Evolutionary conservation across 805 yeast genomes (phyloP), one percentile per base, ranked within the genome.

Genomic region (Starmerella ratchasimensis): DNA sequence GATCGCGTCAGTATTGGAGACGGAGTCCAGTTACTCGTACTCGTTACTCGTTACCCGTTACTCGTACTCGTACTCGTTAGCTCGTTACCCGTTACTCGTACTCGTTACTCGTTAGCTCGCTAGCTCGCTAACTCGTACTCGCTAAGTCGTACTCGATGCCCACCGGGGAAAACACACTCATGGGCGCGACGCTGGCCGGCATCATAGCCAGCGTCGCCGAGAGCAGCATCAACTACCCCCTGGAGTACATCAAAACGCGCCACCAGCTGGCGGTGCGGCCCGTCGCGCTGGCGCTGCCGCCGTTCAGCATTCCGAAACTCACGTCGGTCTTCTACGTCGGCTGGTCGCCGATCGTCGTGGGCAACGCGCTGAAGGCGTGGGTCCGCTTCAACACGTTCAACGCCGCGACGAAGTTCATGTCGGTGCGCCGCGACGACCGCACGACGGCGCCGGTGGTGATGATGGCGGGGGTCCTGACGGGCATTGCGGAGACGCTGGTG

Each of bases 391-490:
- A 75, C 19, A 69, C 78, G 34, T 88, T 80, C 62, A 80, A 82
- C 45, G 71, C 74, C 61, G 74, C 78, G 40, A 72, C 83, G 18
- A 69, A 74, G 50, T 71, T 80, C 55, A 65, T 69, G 80, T 65
- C 76, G 3, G 39, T 39, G 23, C 8, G 27, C 9, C 16, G 28
- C 21, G 60, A 58, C 36, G 32, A 14, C 32, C 71, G 74, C n/a
- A 68, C 73, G 45, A 67, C 82, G 3, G 67, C 76, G 6, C 39
- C 44, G 5, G 48, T 42, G 14, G 45, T 59, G 16, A 93, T 82
- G 6, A 74, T 80, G 41, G 94, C 95, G 3, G 94, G 93, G 8
- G 49, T 71, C 45, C 69, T 82, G 63, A 80, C 94, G 4, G 97
- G 94, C 2, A 65, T 79, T 40, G 61, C 76, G 31, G 97, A 90